Evolutionary conservation across 306 rosid species (phyloP), one percentile per base, ranked within the genome.

Genomic region (Cotoneaster glaucophyllus): DNA sequence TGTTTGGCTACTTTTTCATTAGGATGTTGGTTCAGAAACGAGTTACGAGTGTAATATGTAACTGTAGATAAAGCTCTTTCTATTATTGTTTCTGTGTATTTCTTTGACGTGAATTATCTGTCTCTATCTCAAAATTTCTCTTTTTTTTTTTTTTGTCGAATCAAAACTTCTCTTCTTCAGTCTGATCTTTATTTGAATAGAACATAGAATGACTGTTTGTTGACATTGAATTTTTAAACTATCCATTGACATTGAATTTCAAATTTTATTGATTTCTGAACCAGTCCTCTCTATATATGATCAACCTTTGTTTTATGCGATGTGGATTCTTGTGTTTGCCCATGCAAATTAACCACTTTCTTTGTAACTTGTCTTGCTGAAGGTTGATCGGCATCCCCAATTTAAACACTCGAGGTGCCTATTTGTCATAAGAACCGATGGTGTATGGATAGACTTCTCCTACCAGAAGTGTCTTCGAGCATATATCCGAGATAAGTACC

Each of bases 331-430:
- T 63, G 7, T 54, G 32, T 71, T 54, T 25, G 15, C 72, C 32
- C 8, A 25, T 11, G 17, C 17, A 24, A 58, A 56, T 37, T 45
- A 62, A 64, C 69, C 64, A 39, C 26, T 74, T 25, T 39, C 13
- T 22, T 77, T 50, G 24, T 76, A 58, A 78, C 73, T 85, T 72
- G 25, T 65, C 39, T 80, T 79, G 17, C 71, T 88, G 85, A 86
- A 92, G 99, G 98, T 96, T 25, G 97, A 96, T 82, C 89, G 92
- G 65, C 98, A 92, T 84, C 98, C 99, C 73, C 89, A 84, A 73
- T 92, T 87, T 80, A 79, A 76, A 69, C 75, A 64, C 24, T 84
- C 96, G 54, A 88, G 97, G 82, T 94, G 98, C 86, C 89, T 94
- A 39, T 92, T 92, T 82, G 90, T 94, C 63, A 82, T 92, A 58